Base-by-base conservation (phyloP, 2,329 filamentous ascomycete genomes). In the Fusarium sacchari region DNA sequence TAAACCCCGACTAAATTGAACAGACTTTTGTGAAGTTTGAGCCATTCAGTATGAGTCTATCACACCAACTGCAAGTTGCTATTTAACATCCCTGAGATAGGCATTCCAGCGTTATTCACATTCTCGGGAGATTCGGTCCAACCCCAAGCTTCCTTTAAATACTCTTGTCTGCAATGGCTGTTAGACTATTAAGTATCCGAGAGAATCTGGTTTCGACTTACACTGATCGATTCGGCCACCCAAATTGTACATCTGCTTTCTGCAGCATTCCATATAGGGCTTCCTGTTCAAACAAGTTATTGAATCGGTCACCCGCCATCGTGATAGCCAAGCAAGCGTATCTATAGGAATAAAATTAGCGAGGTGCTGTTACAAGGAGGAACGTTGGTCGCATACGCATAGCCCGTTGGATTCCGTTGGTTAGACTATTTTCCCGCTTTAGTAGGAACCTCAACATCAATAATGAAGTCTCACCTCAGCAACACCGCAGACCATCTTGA, bases 231-330 rank as follows among this genome's bases (percentile, higher is more conserved):
- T 78, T 80, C 2, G 79, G 78, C 78, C 79, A 80, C 4, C 74
- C 79, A 12, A 78, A 72, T 24, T 77, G 69, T 9, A 60, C 71
- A 28, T 80, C 79, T 15, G 81, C 82, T 30, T 77, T 80, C 17
- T 76, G 66, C 37, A 85, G 72, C 12, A 85, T 75, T 7, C 77
- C 73, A 12, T 83, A 75, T 13, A 85, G 67, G 14, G 81, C 82
- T 50, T 83, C 78, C 49, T 84, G 83, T 60, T 84, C 83, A 18
- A 69, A 72, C 11, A 75, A 71, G 12, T 81, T 77, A 6, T 76
- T 78, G 57, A 85, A 85, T 28, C 82, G 79, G 61, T 84, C 84
- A 12, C 83, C 83, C 6, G 77, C 79, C 78, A 79, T 78, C 2
- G 77, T 75, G 4, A 80, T 79, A 10, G 79, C 77, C 2, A 80